Evolutionary conservation across 257 asterid genomes (phyloP).

Genomic region (Penstemon davidsonii): DNA sequence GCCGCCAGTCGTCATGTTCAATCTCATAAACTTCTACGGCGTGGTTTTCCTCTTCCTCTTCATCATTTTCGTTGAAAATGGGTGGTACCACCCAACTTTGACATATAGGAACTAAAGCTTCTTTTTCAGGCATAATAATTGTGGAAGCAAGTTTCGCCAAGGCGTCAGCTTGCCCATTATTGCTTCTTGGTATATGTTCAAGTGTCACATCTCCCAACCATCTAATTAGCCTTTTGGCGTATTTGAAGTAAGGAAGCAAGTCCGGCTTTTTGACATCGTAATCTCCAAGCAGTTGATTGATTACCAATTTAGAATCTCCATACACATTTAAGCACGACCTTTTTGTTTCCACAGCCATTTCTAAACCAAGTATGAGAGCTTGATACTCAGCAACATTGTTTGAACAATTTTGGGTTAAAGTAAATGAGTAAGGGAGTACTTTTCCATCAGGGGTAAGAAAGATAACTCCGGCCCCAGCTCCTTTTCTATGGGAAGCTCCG

Average conservation of each 20-base stretch:
- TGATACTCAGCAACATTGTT: background rate
- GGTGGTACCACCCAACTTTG: background rate
- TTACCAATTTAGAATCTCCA: constrained; percentile 3
- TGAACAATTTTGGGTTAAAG: too few relatives aligned
- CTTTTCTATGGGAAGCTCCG: too few relatives aligned
- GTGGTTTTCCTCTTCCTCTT: too few relatives aligned
- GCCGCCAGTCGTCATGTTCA: background rate
- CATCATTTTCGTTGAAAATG: background rate
- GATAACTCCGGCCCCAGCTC: too few relatives aligned
- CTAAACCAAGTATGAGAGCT: background rate
- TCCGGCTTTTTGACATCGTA: background rate
- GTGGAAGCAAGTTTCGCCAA: background rate
- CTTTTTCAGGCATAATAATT: background rate
- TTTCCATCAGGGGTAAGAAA: too few relatives aligned
- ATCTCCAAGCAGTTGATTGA: background rate
- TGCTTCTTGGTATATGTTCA: background rate
- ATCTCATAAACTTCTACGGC: background rate
- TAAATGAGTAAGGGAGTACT: too few relatives aligned
- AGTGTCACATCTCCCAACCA: background rate
- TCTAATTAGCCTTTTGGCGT: background rate
- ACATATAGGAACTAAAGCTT: background rate
- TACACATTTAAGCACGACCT: background rate
- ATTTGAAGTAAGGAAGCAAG: background rate
- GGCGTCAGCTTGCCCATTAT: background rate
- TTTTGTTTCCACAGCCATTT: background rate